A percentile compares a stretch with the other conserved stretches of the same genome.
phyloP scores from a whole-genome alignment of 345 rosid genomes.

The Pelargonium nanum region DNA sequence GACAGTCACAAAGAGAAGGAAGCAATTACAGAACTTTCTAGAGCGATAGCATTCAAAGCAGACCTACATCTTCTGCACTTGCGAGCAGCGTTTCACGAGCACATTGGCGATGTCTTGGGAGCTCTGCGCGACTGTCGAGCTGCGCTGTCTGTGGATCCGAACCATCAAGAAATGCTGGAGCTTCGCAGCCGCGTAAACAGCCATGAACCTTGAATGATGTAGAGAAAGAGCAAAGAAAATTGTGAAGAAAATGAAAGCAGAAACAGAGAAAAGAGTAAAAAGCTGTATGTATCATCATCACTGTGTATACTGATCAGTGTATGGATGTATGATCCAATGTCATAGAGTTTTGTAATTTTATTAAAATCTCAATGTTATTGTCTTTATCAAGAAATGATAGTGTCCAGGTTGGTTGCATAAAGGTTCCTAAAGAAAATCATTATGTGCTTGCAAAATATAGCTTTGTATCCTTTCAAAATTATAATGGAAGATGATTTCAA shows the following conservation, averaged over 20 bases:
- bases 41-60: conserved; percentile 84
- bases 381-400: no score
- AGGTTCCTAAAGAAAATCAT: no score
- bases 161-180: conserved; percentile 86
- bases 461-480: no score
- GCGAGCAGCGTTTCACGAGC: conserved; percentile 92
- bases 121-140: conserved; percentile 88
- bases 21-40: conserved; percentile 78
- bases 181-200: conserved; percentile 86
- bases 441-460: no score
- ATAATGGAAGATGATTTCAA: no score
- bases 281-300: neutral
- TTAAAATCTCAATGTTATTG: no score
- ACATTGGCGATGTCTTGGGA: conserved; percentile 51
- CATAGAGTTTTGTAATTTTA: no score
- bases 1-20: conserved; percentile 75
- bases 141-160: conserved; percentile 88
- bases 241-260: neutral
- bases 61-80: conserved; percentile 89
- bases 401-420: no score
- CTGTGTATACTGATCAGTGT: conserved; percentile 9
- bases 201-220: conserved; percentile 59
- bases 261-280: no score
- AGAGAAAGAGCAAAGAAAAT: no score
- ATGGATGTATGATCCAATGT: neutral